Evolutionary conservation across 768 basidiomycete species (phyloP), one percentile per base, ranked within the genome.

Genomic region (Cystobasidium onofrii): DNA sequence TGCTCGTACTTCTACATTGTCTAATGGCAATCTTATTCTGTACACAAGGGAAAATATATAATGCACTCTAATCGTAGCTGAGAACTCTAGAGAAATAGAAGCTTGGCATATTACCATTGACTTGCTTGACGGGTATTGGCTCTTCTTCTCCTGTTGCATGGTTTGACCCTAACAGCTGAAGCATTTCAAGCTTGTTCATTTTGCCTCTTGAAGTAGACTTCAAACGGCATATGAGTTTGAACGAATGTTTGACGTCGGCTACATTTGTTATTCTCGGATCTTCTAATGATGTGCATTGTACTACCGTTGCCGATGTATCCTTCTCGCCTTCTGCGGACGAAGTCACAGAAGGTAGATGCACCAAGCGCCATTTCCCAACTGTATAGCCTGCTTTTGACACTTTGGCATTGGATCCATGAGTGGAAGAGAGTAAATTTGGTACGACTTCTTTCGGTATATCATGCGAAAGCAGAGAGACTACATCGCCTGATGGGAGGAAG

Each of bases 121-220:
- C 73, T 34, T 74, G 76, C 6, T 71, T 44, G 10, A 79, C 55
- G 7, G 78, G 76, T 1, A 79, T 63, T 18, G 57, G 64, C 23
- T 74, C 75, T 29, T 76, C 31, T 63, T 78, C 79, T 33, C 69
- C 64, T 20, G 78, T 77, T 2, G 23, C 31, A 4, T 69, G 55
- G 33, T 77, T 44, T 29, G 65, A 72, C 1, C 78, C 78, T 25
- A 74, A 64, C 52, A 79, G 61, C 18, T 71, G 52, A 4, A 75
- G 50, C 75, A 79, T 64, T 43, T 76, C 77, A 55, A 79, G 72
- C 67, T 79, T 79, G 75, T 79, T 79, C 77, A 75, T 78, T 63
- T 34, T 52, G 0, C 78, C 78, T 13, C 78, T 29, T 23, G 75
- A 46, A 1, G 78, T 75, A 25, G 74, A 75, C 71, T 73, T 76